These are phyloP conservation scores for Boletus reticuloceps DNA, from an alignment of 768 basidiomycete genomes.

Conservation along the genomic window DNA sequence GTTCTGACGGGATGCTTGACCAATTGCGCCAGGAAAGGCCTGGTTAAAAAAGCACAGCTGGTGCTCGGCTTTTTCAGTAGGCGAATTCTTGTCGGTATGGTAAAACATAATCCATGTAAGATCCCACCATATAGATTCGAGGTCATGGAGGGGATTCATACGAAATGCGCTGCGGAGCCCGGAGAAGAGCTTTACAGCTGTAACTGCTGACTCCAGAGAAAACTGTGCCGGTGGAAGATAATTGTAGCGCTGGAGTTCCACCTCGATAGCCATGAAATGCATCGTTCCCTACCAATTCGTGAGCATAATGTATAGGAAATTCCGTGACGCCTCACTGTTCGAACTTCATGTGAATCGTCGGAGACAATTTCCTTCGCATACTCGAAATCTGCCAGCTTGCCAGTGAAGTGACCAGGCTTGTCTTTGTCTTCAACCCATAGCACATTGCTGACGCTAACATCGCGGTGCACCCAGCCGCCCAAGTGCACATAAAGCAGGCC, in stretches of 20 bases:
- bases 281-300: constrained; percentile 6
- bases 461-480: not conserved
- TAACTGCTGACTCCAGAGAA: no score
- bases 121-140: constrained; percentile 13
- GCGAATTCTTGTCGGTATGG: not conserved
- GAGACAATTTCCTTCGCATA: constrained; percentile 3
- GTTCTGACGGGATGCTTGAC: not conserved
- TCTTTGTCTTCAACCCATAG: not conserved
- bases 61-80: not conserved
- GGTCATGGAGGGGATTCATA: constrained; percentile 16
- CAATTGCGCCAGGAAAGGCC: not conserved
- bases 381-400: constrained; percentile 15
- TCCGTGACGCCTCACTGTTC: constrained; percentile 3
- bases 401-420: not conserved
- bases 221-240: not conserved
- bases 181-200: no score
- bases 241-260: not conserved
- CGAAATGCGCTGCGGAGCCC: not conserved
- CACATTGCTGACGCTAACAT: not conserved
- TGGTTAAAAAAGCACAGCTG: not conserved
- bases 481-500: not conserved
- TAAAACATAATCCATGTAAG: constrained; percentile 4
- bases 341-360: not conserved
- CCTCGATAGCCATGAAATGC: constrained; percentile 13
- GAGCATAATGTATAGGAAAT: not conserved